phyloP scores from a whole-genome alignment of 2,329 filamentous ascomycete genomes.

The Aspergillus candidus region DNA sequence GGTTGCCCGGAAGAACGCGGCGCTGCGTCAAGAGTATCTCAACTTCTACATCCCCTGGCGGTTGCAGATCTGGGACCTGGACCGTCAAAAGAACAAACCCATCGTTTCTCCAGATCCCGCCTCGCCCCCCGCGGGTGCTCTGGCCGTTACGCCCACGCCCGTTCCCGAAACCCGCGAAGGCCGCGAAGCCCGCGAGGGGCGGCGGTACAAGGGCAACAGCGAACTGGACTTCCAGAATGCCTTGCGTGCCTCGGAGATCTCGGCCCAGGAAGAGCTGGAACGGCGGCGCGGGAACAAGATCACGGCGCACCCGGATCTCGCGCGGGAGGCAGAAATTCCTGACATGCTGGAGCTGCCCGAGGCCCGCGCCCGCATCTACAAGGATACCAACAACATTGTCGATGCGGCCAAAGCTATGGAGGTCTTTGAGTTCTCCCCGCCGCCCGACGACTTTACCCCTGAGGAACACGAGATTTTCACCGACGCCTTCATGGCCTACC shows the following conservation, averaged over 20 bases:
- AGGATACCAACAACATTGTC: constrained; percentile 43
- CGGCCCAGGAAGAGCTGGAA: constrained; percentile 43
- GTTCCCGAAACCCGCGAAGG: constrained; percentile 23
- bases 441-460: constrained; percentile 42
- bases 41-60: constrained; percentile 42
- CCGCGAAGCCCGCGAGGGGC: constrained; percentile 21
- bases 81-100: constrained; percentile 36
- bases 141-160: constrained; percentile 25
- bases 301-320: constrained; percentile 40
- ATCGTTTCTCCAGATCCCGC: constrained; percentile 32
- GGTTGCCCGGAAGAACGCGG: constrained; percentile 34
- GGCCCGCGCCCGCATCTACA: constrained; percentile 35
- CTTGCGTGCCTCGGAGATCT: constrained; percentile 43
- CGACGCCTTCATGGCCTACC: constrained; percentile 43
- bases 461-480: constrained; percentile 44
- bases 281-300: constrained; percentile 39
- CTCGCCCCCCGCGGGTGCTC: constrained; percentile 30
- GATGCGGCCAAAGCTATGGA: constrained; percentile 34
- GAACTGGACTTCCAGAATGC: constrained; percentile 46
- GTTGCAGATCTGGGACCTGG: constrained; percentile 37
- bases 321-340: constrained; percentile 43
- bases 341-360: constrained; percentile 42
- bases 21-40: constrained; percentile 36
- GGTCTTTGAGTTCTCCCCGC: constrained; percentile 42
- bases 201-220: constrained; percentile 44